Evolutionary conservation across 2,329 filamentous ascomycete species (phyloP), one percentile per base, ranked within the genome.

Genomic region (Curvularia verruculosa): DNA sequence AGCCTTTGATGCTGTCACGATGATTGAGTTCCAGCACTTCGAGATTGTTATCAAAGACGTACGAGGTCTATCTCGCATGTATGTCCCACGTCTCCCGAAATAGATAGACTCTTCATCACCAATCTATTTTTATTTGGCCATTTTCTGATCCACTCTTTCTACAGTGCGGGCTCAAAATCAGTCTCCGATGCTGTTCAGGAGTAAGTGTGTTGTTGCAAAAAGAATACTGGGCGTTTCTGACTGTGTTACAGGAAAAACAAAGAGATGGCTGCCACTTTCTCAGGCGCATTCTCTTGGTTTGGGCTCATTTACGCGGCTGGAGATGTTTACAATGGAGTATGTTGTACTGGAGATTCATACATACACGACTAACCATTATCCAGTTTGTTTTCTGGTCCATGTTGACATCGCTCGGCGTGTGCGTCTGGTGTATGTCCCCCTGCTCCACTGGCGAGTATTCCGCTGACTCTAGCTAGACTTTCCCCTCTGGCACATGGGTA

Each of bases 401-500:
- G 73, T 81, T 97, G 64, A 99, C 95, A 56, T 92, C 92, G 59
- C 82, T 99, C 50, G 93, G 92, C 24, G 82, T 99, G 43, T 83
- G 91, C 40, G 89, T 99, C 43, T 99, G 95, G 95, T 99, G 89
- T 92, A 86, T 84, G 89, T 85, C 15, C 13, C 9, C 12, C 9
- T 18, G 7, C 21, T 13, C 21, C 15, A 37, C 6, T 24, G 15
- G 4, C n/a, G 19, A 10, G 15, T 52, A 12, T 15, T 36, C n/a
- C 24, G 28, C 69, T 73, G 47, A 75, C 55, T 15, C 34, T 2
- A 9, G 21, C 2, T 61, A 92, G 89, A 96, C 77, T 99, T 99
- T 75, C 95, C 95, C 13, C 85, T 99, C 10, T 99, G 95, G 95
- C 87, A 97, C 75, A 99, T 99, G 95, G 95, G 95, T 26, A 96